These are phyloP conservation scores for Porcisia deanei DNA, from an alignment of 208 protist species.

Conservation along the genomic window DNA sequence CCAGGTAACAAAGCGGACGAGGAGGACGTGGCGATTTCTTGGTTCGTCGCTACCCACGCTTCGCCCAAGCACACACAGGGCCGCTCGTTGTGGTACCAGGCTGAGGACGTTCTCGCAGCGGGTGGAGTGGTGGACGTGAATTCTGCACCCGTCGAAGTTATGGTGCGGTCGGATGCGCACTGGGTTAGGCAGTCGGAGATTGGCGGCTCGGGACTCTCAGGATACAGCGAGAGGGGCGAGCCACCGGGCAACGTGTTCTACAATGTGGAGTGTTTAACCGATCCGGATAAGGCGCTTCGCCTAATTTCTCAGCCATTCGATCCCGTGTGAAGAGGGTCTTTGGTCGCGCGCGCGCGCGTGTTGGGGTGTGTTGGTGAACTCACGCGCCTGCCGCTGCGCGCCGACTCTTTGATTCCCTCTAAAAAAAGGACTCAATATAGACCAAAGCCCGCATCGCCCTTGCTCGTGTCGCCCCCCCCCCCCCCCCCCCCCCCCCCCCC, in stretches of 20 bases:
- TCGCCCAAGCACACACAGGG: slow-evolving; percentile 13
- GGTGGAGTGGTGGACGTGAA: slow-evolving; percentile 81
- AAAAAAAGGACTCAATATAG: background rate
- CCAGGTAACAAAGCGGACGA: background rate
- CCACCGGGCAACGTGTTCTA: slow-evolving; percentile 17
- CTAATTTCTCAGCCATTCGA: slow-evolving; percentile 12
- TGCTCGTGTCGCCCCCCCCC: background rate
- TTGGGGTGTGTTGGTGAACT: background rate
- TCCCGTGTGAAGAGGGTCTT: background rate
- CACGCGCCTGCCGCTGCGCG: background rate
- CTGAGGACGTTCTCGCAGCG: slow-evolving; percentile 58
- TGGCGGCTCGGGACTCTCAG: background rate
- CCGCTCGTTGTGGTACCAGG: slow-evolving; percentile 60
- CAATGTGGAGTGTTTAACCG: slow-evolving; percentile 61
- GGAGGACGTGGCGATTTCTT: slow-evolving; percentile 5
- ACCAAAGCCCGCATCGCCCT: background rate
- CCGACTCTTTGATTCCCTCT: too few species aligned
- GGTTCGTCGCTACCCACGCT: slow-evolving; percentile 18
- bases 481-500: background rate
- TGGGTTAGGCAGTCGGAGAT: background rate
- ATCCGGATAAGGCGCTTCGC: slow-evolving; percentile 48
- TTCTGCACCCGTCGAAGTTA: slow-evolving; percentile 59
- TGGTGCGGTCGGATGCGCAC: background rate
- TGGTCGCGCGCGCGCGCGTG: background rate
- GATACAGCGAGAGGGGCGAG: background rate